Conservation (phyloP, 2,329 filamentous ascomycete genomes). For the Exserohilum rostratum region DNA sequence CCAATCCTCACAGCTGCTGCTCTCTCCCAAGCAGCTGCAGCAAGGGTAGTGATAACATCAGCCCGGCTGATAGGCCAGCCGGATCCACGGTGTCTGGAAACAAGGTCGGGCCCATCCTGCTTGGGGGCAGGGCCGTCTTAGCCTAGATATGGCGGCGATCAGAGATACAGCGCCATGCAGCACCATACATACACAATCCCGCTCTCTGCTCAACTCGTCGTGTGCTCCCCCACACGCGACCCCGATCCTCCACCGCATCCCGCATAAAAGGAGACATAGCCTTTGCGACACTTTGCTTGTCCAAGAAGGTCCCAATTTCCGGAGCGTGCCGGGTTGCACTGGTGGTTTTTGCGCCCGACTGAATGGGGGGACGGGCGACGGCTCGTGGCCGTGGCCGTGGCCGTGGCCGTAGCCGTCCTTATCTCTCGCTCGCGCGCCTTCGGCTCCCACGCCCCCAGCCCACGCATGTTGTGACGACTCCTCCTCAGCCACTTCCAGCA, state of each 20-base stretch:
- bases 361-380: too few species aligned
- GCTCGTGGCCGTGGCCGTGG: too few species aligned
- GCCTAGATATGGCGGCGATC: constrained; percentile 6
- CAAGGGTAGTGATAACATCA: constrained; percentile 25
- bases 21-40: neutral
- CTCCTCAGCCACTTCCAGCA: constrained; percentile 4
- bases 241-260: neutral
- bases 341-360: too few species aligned
- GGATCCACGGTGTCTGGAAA: constrained; percentile 4
- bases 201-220: neutral
- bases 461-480: too few species aligned
- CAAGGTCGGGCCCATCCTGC: constrained; percentile 9
- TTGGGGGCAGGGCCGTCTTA: constrained; percentile 7
- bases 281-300: neutral
- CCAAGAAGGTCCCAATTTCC: neutral
- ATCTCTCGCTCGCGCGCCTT: neutral
- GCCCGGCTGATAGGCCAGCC: constrained; percentile 22
- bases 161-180: constrained; percentile 6
- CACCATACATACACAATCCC: too few species aligned
- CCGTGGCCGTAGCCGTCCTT: neutral
- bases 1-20: too few species aligned
- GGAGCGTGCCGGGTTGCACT: too few species aligned
- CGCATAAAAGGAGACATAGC: neutral
- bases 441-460: constrained; percentile 1
- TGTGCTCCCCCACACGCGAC: neutral